Evolutionary conservation across 1,139 yeast genomes (phyloP), one percentile per base, ranked within the genome.

Genomic region (Geotrichum candidum): DNA sequence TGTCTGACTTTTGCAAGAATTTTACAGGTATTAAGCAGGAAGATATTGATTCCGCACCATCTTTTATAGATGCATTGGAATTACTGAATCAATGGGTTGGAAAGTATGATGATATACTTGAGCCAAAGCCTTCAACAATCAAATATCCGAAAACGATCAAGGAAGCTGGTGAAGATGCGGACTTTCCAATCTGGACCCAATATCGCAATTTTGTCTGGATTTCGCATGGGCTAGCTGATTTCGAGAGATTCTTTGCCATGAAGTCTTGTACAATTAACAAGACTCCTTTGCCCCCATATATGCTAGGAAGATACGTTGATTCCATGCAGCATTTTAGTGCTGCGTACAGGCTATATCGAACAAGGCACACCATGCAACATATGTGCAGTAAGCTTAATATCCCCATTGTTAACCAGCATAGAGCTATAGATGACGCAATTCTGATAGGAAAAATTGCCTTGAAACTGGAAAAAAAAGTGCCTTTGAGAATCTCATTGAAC

Each of bases 171-270:
- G 56, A 25, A 41, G 46, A 35, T 15, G 54, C 56, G 25, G 60
- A 23, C 22, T 53, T 54, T 22, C 60, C 62, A 22, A 48, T 55
- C 3, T 54, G 55, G 57, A 55, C 59, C 13, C 58, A 41, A 9
- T 56, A 48, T 9, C 59, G 66, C 22, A 68, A 68, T 54, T 68
- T 65, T 63, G 65, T 64, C 2, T 66, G 68, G 65, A 69, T 66
- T 10, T 65, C 69, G 3, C 69, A 68, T 54, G 71, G 71, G 11
- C 51, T 55, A 1, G 67, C 68, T 22, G 71, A 68, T 56, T 62
- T 68, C 51, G 69, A 67, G 41, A 63, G 66, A n/a, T 68, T 68
- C 53, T 53, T 68, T 18, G 62, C 67, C 41, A 23, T 18, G 45
- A 64, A 64, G 57, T 67, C 67, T 4, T 61, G 66, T 61, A 46